Evolutionary conservation across 2,329 filamentous ascomycete species (phyloP).

Genomic region (Penicillium sp.): DNA sequence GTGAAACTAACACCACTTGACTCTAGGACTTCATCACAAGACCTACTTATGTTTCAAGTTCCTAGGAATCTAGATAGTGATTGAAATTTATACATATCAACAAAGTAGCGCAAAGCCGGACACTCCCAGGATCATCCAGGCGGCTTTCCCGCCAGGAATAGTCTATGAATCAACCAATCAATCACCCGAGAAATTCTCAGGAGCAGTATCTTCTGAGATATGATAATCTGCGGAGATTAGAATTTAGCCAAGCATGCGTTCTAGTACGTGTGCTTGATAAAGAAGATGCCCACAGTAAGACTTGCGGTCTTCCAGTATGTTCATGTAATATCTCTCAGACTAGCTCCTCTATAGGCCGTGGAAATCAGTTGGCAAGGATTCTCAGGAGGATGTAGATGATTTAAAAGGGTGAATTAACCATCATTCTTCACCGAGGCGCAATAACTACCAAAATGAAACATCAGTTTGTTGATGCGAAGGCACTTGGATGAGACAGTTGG

Average conservation of each 20-base stretch:
- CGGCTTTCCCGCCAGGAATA: neutral
- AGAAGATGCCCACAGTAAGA: neutral
- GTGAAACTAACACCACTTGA: neutral
- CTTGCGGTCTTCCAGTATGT: too few species aligned
- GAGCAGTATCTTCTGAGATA: neutral
- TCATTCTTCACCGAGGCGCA: too few species aligned
- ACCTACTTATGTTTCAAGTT: neutral
- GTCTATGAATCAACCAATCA: neutral
- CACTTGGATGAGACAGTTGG: too few species aligned
- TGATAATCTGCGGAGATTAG: too few species aligned
- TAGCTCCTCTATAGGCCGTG: neutral
- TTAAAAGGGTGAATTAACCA: too few species aligned
- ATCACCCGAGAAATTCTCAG: neutral
- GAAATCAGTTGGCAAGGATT: too few species aligned
- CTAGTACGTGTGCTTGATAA: neutral
- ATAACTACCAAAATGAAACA: too few species aligned
- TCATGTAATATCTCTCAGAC: too few species aligned
- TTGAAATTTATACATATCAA: neutral
- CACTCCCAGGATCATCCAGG: neutral
- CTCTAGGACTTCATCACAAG: neutral
- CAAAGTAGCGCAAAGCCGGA: neutral
- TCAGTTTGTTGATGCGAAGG: too few species aligned
- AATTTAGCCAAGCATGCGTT: neutral
- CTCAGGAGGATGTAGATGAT: too few species aligned
- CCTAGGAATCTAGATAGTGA: neutral